Conservation (phyloP, 345 rosid genomes). For the Syzygium jambos region DNA sequence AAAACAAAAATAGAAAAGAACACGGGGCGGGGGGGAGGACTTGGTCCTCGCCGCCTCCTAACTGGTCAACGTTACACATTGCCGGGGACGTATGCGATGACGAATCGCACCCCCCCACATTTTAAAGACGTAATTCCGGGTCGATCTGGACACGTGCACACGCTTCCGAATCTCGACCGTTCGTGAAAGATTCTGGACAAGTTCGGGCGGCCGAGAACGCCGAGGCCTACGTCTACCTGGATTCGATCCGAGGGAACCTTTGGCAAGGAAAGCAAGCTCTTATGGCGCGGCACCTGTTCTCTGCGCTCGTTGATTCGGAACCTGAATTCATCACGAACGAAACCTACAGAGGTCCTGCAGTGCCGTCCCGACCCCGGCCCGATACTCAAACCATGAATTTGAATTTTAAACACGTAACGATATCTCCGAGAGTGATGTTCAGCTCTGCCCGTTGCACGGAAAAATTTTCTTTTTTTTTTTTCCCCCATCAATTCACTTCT, state of each 20-base stretch:
- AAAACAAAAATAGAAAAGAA: background rate
- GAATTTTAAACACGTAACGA: background rate
- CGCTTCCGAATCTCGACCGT: background rate
- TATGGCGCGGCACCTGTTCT: too few species aligned
- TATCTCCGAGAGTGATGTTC: fast-evolving
- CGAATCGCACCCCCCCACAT: background rate
- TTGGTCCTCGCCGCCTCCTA: background rate
- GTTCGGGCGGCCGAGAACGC: too few species aligned
- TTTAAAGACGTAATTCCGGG: background rate
- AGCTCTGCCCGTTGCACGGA: fast-evolving
- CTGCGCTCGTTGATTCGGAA: background rate
- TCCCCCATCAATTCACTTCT: background rate
- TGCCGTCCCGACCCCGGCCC: fast-evolving
- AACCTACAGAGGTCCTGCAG: background rate
- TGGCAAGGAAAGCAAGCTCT: too few species aligned
- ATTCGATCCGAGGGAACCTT: too few species aligned
- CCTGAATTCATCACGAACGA: background rate
- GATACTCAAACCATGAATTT: background rate
- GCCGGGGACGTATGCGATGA: background rate
- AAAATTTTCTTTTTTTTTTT: background rate
- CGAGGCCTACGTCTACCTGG: too few species aligned
- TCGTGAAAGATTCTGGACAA: background rate
- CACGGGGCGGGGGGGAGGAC: background rate
- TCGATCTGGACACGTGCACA: background rate
- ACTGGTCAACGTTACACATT: background rate